A percentile compares a stretch with the other conserved stretches of the same genome.
These are phyloP conservation scores for Stagonosporopsis chrysanthemi DNA, from an alignment of 2,329 filamentous ascomycete species.

Conservation along the genomic window DNA sequence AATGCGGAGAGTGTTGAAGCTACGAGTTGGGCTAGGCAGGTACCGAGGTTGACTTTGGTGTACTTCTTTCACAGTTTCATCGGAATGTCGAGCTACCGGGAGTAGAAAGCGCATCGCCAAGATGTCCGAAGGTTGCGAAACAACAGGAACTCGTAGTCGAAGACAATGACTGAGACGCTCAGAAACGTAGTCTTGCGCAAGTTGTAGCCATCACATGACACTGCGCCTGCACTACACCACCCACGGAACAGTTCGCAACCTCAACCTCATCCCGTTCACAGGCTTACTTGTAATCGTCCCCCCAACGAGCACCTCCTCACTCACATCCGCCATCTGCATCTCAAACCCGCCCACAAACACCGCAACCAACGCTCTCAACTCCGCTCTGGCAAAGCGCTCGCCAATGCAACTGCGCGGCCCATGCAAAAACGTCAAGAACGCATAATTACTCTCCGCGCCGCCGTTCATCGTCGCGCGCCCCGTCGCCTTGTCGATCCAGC, in stretches of 20 bases:
- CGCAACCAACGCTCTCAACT: constrained; percentile 47
- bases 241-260: constrained; percentile 37
- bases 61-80: not conserved
- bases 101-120: not conserved
- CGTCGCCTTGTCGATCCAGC: constrained; percentile 53
- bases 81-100: not conserved
- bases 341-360: constrained; percentile 46
- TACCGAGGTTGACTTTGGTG: constrained; percentile 14
- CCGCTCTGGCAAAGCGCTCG: constrained; percentile 48
- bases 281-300: constrained; percentile 52
- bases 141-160: not conserved
- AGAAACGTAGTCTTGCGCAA: not conserved
- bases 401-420: constrained; percentile 52
- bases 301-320: constrained; percentile 38
- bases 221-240: not conserved
- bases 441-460: constrained; percentile 50
- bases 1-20: not conserved
- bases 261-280: constrained; percentile 48
- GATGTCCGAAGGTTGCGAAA: not conserved
- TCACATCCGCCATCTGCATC: constrained; percentile 43
- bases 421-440: constrained; percentile 55
- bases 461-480: constrained; percentile 52
- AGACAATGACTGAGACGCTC: not conserved
- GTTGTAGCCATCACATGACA: not conserved
- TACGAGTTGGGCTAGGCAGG: not conserved